These are phyloP conservation scores for Aspergillus saccharolyticus DNA, from an alignment of 495 filamentous ascomycete species.

Conservation along the genomic window DNA sequence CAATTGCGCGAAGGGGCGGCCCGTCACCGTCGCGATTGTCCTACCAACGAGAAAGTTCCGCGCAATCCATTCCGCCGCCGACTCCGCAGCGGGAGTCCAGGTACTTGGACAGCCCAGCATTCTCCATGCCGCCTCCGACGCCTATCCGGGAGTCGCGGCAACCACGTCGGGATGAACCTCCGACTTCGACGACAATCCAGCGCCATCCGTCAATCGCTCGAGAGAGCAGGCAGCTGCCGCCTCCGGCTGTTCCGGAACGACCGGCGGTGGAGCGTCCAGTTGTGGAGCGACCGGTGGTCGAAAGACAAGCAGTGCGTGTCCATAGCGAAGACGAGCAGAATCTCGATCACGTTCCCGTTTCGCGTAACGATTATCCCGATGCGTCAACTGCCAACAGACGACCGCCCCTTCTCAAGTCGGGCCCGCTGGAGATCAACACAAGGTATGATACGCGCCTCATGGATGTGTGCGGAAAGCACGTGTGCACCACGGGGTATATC, in stretches of 20 bases:
- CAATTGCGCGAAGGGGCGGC: constrained; percentile 19
- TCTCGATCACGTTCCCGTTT: constrained; percentile 26
- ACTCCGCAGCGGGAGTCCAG: constrained; percentile 14
- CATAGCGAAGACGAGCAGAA: constrained; percentile 26
- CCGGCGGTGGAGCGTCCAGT: constrained; percentile 17
- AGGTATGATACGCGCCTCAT: constrained; percentile 79
- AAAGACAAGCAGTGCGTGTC: constrained; percentile 11
- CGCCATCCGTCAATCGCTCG: constrained; percentile 32
- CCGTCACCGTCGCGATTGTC: constrained; percentile 32
- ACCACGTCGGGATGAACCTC: constrained; percentile 9
- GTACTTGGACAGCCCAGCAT: constrained; percentile 12
- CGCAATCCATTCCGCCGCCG: constrained; percentile 15
- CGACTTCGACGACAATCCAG: constrained; percentile 17
- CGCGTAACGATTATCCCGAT: constrained; percentile 68
- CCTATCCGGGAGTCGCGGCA: constrained; percentile 11
- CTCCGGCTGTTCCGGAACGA: constrained; percentile 21
- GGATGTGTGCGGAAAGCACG: constrained; percentile 80
- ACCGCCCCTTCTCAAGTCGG: constrained; percentile 66
- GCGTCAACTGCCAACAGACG: constrained; percentile 78
- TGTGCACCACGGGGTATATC: constrained; percentile 77
- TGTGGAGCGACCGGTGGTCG: constrained; percentile 21
- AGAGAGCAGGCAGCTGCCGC: constrained; percentile 20
- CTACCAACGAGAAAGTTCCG: constrained; percentile 11
- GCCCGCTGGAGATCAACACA: constrained; percentile 69
- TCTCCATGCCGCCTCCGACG: constrained; percentile 17